A percentile compares a stretch with the other conserved stretches of the same genome.
These are phyloP conservation scores for Marasmius fiardii DNA, from an alignment of 1,284 basidiomycete species.

Conservation along the genomic window DNA sequence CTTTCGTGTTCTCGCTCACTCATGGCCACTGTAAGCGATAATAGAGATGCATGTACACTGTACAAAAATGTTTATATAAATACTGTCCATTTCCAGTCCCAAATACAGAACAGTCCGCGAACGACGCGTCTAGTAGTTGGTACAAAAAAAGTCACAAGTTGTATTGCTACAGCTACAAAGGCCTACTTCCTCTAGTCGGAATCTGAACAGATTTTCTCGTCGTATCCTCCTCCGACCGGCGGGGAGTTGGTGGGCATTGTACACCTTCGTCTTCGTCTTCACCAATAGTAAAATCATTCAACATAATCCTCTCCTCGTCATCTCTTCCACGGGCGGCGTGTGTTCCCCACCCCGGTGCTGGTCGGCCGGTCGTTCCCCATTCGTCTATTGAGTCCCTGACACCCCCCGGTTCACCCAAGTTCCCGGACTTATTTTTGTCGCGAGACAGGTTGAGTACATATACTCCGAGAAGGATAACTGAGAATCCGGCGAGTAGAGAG, in stretches of 20 bases:
- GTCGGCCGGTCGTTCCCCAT: background rate
- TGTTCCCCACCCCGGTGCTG: background rate
- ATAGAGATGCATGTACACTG: too few relatives aligned
- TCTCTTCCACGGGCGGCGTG: background rate
- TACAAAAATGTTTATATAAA: too few relatives aligned
- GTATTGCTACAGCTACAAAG: background rate
- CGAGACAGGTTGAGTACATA: conserved; percentile 88
- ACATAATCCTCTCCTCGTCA: background rate
- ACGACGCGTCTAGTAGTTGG: too few relatives aligned
- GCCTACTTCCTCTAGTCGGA: background rate
- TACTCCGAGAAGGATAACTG: conserved; percentile 89
- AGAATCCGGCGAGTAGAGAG: conserved; percentile 84
- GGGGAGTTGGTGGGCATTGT: background rate
- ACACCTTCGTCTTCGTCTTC: background rate
- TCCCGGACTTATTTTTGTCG: conserved; percentile 20
- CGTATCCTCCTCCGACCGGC: background rate
- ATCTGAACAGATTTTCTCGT: background rate
- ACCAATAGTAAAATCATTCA: background rate
- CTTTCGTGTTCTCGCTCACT: too few relatives aligned
- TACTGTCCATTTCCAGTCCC: too few relatives aligned
- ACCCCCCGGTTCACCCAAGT: background rate
- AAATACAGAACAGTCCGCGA: too few relatives aligned
- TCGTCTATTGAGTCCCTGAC: background rate
- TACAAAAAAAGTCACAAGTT: background rate
- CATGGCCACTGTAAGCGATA: too few relatives aligned